Evolutionary conservation across 2,329 filamentous ascomycete genomes (phyloP).

Genomic region (Cercospora berteroae): DNA sequence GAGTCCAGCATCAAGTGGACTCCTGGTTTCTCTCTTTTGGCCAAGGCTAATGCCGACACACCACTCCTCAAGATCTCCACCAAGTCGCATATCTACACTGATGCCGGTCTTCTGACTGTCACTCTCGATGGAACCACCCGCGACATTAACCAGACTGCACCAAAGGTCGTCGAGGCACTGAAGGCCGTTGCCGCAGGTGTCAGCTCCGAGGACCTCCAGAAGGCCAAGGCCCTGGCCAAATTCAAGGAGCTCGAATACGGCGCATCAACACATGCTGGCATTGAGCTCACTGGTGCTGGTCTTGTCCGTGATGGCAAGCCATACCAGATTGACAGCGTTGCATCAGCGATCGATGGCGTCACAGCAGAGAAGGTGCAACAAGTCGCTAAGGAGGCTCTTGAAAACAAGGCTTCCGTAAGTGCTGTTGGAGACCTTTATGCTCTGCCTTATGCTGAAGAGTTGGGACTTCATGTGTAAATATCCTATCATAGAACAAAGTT

Average conservation of each 20-base stretch:
- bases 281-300: conserved; percentile 81
- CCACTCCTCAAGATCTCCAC: conserved; percentile 68
- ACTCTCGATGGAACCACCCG: conserved; percentile 72
- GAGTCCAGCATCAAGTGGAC: conserved; percentile 94
- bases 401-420: conserved; percentile 84
- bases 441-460: conserved; percentile 88
- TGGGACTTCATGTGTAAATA: conserved; percentile 90
- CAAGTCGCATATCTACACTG: conserved; percentile 82
- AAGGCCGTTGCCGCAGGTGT: conserved; percentile 72
- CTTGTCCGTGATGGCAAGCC: conserved; percentile 78
- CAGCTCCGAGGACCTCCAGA: conserved; percentile 80
- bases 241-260: conserved; percentile 83
- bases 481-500: conserved; percentile 27
- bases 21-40: conserved; percentile 83
- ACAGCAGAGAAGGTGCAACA: conserved; percentile 82
- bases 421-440: conserved; percentile 87
- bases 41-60: conserved; percentile 69
- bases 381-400: conserved; percentile 84
- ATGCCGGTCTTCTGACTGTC: conserved; percentile 85
- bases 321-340: conserved; percentile 77
- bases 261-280: conserved; percentile 71
- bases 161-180: conserved; percentile 74
- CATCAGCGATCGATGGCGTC: conserved; percentile 76
- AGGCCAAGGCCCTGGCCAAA: conserved; percentile 89
- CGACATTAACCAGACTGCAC: conserved; percentile 70